phyloP scores from a whole-genome alignment of 164 flowering plant species.

The Aristolochia californica region DNA sequence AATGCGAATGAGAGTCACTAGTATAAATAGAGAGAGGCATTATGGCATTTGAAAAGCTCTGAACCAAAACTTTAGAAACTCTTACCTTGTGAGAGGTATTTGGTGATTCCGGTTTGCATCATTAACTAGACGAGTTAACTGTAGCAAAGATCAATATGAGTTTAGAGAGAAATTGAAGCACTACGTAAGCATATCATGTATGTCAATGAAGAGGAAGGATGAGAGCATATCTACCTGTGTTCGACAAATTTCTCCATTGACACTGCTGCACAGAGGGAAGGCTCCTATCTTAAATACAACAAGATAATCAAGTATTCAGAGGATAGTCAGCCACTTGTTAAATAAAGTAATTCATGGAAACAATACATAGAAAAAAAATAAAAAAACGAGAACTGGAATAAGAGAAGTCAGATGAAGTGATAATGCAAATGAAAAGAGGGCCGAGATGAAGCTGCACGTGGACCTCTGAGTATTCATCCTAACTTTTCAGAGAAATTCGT shows the following conservation, averaged over 20 bases:
- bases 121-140: neutral
- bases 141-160: neutral
- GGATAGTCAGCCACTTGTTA: too few relatives aligned
- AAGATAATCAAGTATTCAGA: neutral
- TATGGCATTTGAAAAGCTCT: neutral
- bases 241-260: conserved; percentile 4
- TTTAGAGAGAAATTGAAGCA: neutral
- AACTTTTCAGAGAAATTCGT: too few relatives aligned
- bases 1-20: neutral
- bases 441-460: too few relatives aligned
- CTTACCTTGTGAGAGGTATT: conserved; percentile 5
- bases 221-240: conserved; percentile 3
- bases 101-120: neutral
- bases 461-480: too few relatives aligned
- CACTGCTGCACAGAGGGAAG: conserved; percentile 1
- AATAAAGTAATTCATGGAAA: too few relatives aligned
- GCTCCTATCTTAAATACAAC: conserved; percentile 1
- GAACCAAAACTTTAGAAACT: neutral
- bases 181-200: neutral
- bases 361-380: too few relatives aligned
- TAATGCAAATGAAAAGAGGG: too few relatives aligned
- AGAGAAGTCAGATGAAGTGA: too few relatives aligned
- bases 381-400: too few relatives aligned
- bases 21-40: neutral
- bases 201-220: neutral